These are phyloP conservation scores for Mortierella alpina DNA, from an alignment of 192 early-diverging fungal species.

Conservation along the genomic window DNA sequence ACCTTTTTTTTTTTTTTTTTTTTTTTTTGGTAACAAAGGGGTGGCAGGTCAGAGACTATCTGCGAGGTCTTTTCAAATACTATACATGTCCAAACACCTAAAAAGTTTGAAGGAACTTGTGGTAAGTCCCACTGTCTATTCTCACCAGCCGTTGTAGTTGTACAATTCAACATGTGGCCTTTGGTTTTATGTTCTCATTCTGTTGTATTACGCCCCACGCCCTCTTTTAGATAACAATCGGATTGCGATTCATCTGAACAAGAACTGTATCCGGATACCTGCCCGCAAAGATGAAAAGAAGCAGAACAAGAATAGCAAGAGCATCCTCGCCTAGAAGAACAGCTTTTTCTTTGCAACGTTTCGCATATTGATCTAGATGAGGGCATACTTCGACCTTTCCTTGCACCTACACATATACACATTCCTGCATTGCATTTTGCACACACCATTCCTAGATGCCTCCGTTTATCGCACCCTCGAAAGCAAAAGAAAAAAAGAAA, in stretches of 20 bases:
- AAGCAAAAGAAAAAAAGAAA: too few relatives aligned
- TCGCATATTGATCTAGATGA: not conserved
- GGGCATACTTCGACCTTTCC: not conserved
- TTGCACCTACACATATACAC: not conserved
- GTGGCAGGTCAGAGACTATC: slow-evolving; percentile 18
- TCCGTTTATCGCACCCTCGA: too few relatives aligned
- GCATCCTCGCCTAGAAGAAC: slow-evolving; percentile 1
- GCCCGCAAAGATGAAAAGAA: slow-evolving; percentile 42
- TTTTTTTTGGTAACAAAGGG: too few relatives aligned
- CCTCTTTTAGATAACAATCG: slow-evolving; percentile 27
- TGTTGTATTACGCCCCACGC: not conserved
- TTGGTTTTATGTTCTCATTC: not conserved
- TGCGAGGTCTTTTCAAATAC: slow-evolving; percentile 35
- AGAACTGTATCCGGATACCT: slow-evolving; percentile 34
- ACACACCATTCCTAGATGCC: too few relatives aligned
- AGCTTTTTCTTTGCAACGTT: not conserved
- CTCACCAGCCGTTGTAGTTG: too few relatives aligned
- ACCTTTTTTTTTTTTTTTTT: not conserved
- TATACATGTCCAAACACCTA: slow-evolving; percentile 41
- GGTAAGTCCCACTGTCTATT: slow-evolving; percentile 10
- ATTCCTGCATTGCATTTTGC: too few relatives aligned
- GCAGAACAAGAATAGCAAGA: slow-evolving; percentile 19
- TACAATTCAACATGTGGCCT: too few relatives aligned
- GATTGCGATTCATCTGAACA: slow-evolving; percentile 29
- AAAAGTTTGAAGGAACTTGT: slow-evolving; percentile 40